Evolutionary conservation across 805 yeast species (phyloP), one percentile per base, ranked within the genome.

Genomic region (Jamesozyma piceae): DNA sequence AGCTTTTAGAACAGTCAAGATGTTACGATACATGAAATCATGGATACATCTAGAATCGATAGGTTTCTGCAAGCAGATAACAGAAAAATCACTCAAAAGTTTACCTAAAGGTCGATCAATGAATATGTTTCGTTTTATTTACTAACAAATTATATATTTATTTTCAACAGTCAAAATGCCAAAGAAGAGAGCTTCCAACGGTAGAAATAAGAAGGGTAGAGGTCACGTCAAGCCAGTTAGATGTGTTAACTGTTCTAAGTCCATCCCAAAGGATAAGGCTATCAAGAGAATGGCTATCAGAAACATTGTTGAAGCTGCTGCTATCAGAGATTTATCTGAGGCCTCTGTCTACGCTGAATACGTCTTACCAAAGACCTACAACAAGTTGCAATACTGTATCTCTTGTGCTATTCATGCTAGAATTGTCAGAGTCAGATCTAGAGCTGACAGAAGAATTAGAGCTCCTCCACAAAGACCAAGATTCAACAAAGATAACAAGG

Each of bases 121-220:
- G n/a, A n/a, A n/a, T n/a, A n/a, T n/a, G n/a, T n/a, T n/a, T n/a
- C n/a, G n/a, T 11, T 24, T 11, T 19, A 4, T 33, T 33, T 33
- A 33, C 36, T 33, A 33, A 33, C 36, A 22, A 35, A 19, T n/a
- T 35, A 10, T 35, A 33, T 19, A 20, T 10, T 19, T 33, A 10
- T 33, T 11, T 19, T 19, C 15, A 32, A 33, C 20, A 33, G 36
- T 33, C 31, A 34, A 73, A 58, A 92, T 92, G 99, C 97, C 98
- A 76, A 92, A 92, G 87, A 92, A 92, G 97, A 90, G 99, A 89
- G 88, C 97, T 75, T 88, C 97, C 92, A 88, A 89, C 97, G 99
- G 99, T 82, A 90, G 99, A 82, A 92, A 92, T 94, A 92, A 92
- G 94, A 89, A 88, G 80, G 97, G 97, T 73, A 92, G 99, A 87